Percentiles rank a stretch among this genome's conserved stretches.
These are phyloP conservation scores for Cercospora sp. DNA, from an alignment of 2,329 filamentous ascomycete species.

Conservation along the genomic window DNA sequence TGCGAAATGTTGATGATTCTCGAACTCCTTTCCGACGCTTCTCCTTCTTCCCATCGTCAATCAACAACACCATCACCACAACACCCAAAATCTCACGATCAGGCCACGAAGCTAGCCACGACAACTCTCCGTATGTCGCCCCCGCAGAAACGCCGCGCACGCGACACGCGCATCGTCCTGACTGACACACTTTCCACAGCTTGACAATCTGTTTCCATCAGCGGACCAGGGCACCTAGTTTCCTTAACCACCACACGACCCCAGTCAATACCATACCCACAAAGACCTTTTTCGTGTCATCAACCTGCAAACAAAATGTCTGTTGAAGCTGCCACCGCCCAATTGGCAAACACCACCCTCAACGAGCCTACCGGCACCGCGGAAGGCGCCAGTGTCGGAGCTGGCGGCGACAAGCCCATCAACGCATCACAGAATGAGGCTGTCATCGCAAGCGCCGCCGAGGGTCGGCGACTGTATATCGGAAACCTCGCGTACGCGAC, in stretches of 20 bases:
- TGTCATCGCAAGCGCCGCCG: constrained; percentile 93
- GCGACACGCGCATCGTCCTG: constrained; percentile 7
- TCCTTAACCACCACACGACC: constrained; percentile 44
- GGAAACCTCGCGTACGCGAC: constrained; percentile 99
- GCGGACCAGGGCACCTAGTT: constrained; percentile 36
- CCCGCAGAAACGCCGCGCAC: constrained; percentile 4
- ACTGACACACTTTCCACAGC: constrained; percentile 35
- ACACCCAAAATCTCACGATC: constrained; percentile 28
- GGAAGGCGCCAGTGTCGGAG: constrained; percentile 54
- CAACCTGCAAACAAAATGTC: constrained; percentile 74
- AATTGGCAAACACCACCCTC: constrained; percentile 65
- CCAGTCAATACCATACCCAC: constrained; percentile 28
- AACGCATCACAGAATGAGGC: constrained; percentile 80
- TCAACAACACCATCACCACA: constrained; percentile 24
- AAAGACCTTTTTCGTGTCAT: constrained; percentile 52
- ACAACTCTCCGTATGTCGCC: constrained; percentile 44
- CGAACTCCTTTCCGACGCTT: constrained; percentile 23
- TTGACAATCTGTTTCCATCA: constrained; percentile 53
- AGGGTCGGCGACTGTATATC: constrained; percentile 99
- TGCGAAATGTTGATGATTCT: constrained; percentile 12
- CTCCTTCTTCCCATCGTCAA: constrained; percentile 31
- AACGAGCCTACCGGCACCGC: constrained; percentile 58
- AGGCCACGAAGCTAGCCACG: constrained; percentile 53
- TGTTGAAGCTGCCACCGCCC: constrained; percentile 77
- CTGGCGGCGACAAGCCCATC: constrained; percentile 62